Percentiles rank a stretch among this genome's conserved stretches.
Conservation (phyloP, 2,329 filamentous ascomycete genomes). For the Aureobasidium vineae region DNA sequence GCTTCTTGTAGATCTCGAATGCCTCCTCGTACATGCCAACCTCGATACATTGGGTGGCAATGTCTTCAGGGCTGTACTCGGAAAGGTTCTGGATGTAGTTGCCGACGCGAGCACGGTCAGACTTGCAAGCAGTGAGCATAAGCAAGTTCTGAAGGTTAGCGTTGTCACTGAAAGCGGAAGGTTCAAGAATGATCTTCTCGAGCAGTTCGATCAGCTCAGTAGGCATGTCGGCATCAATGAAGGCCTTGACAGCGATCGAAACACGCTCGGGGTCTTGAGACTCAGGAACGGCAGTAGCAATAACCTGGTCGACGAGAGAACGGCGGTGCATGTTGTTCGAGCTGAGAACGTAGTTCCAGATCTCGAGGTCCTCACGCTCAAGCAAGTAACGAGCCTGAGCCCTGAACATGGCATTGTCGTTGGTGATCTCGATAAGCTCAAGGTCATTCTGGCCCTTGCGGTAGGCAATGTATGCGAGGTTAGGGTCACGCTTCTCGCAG, state of each 20-base stretch:
- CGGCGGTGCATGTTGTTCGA: slow-evolving; percentile 94
- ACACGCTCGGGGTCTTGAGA: slow-evolving; percentile 92
- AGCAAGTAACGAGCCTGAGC: slow-evolving; percentile 95
- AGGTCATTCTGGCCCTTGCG: slow-evolving; percentile 96
- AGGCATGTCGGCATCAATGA: slow-evolving; percentile 87
- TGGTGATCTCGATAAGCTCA: slow-evolving; percentile 95
- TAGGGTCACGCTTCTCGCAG: slow-evolving; percentile 97
- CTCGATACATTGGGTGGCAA: slow-evolving; percentile 88
- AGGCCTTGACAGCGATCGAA: slow-evolving; percentile 87
- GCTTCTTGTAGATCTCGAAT: slow-evolving; percentile 99
- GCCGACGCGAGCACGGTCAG: slow-evolving; percentile 91
- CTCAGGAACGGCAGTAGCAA: slow-evolving; percentile 89
- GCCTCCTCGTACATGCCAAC: slow-evolving; percentile 95
- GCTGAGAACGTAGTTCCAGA: slow-evolving; percentile 93
- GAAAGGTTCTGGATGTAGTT: slow-evolving; percentile 93
- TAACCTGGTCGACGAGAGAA: slow-evolving; percentile 93
- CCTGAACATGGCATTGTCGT: slow-evolving; percentile 99
- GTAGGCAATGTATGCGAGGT: slow-evolving; percentile 92
- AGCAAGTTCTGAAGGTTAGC: slow-evolving; percentile 93
- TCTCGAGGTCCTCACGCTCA: slow-evolving; percentile 81
- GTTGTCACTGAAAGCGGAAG: slow-evolving; percentile 98
- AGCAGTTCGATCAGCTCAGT: slow-evolving; percentile 94
- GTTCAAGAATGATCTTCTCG: slow-evolving; percentile 99
- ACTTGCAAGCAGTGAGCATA: slow-evolving; percentile 94
- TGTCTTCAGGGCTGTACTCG: slow-evolving; percentile 87